Percentiles rank a stretch among this genome's conserved stretches.
Conservation (phyloP, 2,329 filamentous ascomycete genomes). For the Thermothelomyces thermophilus region DNA sequence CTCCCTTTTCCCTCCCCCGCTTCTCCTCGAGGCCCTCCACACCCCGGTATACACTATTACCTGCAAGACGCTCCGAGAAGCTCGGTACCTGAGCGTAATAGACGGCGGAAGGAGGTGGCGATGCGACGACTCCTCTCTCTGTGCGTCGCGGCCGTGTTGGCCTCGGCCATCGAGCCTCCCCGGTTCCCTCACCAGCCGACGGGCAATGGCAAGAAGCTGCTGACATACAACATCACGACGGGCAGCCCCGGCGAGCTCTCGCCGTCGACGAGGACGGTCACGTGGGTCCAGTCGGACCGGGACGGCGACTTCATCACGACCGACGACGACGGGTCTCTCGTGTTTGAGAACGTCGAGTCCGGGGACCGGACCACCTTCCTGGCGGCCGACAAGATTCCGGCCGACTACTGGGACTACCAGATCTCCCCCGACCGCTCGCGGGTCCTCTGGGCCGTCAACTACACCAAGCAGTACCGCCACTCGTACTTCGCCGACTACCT, state of each 20-base stretch:
- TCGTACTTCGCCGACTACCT: conserved; percentile 63
- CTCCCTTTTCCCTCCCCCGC: conserved; percentile 1
- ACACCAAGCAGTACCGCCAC: conserved; percentile 62
- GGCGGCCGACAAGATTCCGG: conserved; percentile 49
- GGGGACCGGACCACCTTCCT: conserved; percentile 52
- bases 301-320: conserved; percentile 57
- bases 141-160: conserved; percentile 17
- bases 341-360: conserved; percentile 56
- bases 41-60: no score
- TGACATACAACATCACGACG: conserved; percentile 55
- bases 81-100: no score
- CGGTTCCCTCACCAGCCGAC: conserved; percentile 49
- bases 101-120: background rate
- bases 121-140: conserved; percentile 17
- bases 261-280: conserved; percentile 41
- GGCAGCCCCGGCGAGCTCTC: conserved; percentile 32
- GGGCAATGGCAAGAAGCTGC: conserved; percentile 48
- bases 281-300: conserved; percentile 51
- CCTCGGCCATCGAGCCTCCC: conserved; percentile 41
- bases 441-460: conserved; percentile 57
- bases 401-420: conserved; percentile 50
- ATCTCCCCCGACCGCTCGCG: conserved; percentile 54
- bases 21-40: background rate
- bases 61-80: no score
- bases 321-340: conserved; percentile 44